Evolutionary conservation across 805 yeast species (phyloP), one percentile per base, ranked within the genome.

Genomic region (Saccharomyces jurei): DNA sequence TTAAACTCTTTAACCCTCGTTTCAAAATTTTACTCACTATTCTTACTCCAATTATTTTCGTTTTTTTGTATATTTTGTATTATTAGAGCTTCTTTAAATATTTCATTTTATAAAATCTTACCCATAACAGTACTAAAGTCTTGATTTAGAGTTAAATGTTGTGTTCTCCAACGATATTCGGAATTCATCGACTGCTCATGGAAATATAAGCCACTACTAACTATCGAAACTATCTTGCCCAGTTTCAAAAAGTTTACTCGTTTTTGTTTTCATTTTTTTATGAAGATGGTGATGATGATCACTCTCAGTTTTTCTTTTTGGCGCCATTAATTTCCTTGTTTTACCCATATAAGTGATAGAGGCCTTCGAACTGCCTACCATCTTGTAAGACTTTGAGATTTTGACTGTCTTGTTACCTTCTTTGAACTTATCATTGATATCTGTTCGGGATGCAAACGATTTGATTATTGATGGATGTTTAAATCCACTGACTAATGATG

Each of bases 271-370:
- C 28, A 27, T 22, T 29, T 21, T 31, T 21, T 48, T 28, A 27
- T 10, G 21, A 22, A 21, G 56, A 26, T 36, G 11, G 17, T 3
- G 44, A 36, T 36, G 22, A 4, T 36, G 44, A 8, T 17, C 25
- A 30, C 53, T 32, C 9, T 26, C 51, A 41, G 26, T 50, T 48
- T 49, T 54, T 52, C 44, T 54, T 50, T 61, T 59, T 3, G 69
- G 71, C 1, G 71, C 67, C 25, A 58, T 63, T 2, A 69, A 58
- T 52, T 65, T 65, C 55, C 70, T 67, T 29, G 68, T 65, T 48
- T 67, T 68, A 10, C 84, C 79, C 63, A 81, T 64, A 53, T 78
- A 78, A 49, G 84, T 78, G 58, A 86, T 78, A 8, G 86, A 80
- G 1, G 86, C 81, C 56, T 75, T 79, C 4, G 80, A 71, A 6